phyloP scores from a whole-genome alignment of 257 asterid genomes.

The Agastache rugosa region DNA sequence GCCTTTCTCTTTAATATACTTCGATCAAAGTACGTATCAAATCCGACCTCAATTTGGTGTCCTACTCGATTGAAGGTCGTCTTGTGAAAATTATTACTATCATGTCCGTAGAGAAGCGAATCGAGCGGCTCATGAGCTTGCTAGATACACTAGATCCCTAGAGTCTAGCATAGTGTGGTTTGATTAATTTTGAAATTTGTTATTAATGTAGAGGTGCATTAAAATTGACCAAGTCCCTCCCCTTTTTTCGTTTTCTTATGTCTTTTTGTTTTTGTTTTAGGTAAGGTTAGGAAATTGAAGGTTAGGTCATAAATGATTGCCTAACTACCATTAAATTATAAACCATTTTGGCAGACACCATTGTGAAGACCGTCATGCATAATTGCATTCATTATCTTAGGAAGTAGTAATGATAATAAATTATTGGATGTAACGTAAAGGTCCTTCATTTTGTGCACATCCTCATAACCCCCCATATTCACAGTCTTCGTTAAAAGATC shows the following conservation, averaged over 20 bases:
- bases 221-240: conserved; percentile 5
- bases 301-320: conserved; percentile 43
- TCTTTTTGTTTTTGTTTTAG: neutral
- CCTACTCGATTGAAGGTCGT: too few species aligned
- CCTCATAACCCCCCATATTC: neutral
- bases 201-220: neutral
- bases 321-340: conserved; percentile 34
- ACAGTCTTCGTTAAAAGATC: neutral
- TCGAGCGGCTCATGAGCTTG: too few species aligned
- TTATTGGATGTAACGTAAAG: conserved; percentile 34
- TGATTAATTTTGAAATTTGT: neutral
- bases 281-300: neutral
- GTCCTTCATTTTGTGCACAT: conserved; percentile 27
- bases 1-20: too few species aligned
- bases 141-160: too few species aligned
- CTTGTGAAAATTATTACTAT: too few species aligned
- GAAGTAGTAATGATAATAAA: conserved; percentile 24
- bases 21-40: too few species aligned
- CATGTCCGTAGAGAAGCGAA: too few species aligned
- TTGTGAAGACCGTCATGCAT: conserved; percentile 32
- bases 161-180: too few species aligned
- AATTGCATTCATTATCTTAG: conserved; percentile 22
- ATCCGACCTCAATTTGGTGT: too few species aligned
- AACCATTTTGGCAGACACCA: conserved; percentile 25
- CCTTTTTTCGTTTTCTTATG: neutral